phyloP scores from a whole-genome alignment of 1,139 yeast species.

The Komagataea norvegica region DNA sequence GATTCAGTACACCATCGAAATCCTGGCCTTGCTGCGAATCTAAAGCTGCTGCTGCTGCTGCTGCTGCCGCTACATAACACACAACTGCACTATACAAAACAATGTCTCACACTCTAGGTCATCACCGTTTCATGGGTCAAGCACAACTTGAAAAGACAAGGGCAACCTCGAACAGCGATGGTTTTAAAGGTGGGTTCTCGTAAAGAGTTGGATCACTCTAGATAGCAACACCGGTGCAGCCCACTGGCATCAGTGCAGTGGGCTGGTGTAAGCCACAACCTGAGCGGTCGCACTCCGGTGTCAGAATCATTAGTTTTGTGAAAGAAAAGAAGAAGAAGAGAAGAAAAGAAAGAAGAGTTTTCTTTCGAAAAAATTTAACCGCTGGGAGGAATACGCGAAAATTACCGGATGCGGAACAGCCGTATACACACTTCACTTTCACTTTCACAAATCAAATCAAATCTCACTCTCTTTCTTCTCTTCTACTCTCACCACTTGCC shows the following conservation, averaged over 20 bases:
- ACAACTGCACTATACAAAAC: not conserved
- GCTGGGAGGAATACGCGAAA: not conserved
- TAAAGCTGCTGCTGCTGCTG: no score
- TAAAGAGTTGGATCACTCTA: slow-evolving; percentile 3
- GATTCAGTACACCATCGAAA: no score
- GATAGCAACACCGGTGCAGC: not conserved
- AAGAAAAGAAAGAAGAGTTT: slow-evolving; percentile 1
- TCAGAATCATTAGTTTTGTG: not conserved
- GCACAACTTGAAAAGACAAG: slow-evolving; percentile 28
- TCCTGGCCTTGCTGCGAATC: no score
- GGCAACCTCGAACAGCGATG: slow-evolving; percentile 95
- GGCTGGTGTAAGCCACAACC: no score
- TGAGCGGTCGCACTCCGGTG: slow-evolving; percentile 13
- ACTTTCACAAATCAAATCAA: no score
- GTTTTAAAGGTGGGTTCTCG: slow-evolving; percentile 61
- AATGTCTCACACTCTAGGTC: slow-evolving; percentile 85
- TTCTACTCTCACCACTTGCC: no score
- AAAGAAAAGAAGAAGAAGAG: not conserved
- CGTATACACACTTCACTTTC: no score
- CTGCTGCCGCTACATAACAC: not conserved
- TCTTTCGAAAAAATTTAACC: not conserved
- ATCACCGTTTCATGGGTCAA: slow-evolving; percentile 86
- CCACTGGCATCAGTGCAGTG: no score
- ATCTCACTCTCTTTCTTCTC: no score
- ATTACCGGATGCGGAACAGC: not conserved